phyloP scores from a whole-genome alignment of 306 rosid species.

The Luffa aegyptiaca region DNA sequence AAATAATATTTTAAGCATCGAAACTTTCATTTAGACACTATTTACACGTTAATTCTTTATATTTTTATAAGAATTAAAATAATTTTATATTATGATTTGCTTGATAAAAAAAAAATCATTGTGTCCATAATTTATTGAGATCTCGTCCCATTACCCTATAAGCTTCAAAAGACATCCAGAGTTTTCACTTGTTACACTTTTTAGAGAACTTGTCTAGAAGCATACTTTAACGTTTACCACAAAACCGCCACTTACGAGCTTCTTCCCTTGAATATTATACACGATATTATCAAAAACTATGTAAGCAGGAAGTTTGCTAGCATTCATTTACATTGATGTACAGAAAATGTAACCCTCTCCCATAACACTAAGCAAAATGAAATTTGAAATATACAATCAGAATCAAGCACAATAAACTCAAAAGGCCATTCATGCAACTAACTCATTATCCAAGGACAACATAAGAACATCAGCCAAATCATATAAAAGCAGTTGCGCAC shows the following conservation, averaged over 20 bases:
- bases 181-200: too few species aligned
- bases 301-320: neutral
- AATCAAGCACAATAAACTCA: neutral
- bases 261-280: neutral
- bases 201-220: neutral
- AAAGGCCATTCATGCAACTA: neutral
- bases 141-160: too few species aligned
- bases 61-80: too few species aligned
- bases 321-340: neutral
- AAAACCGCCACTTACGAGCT: neutral
- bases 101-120: too few species aligned
- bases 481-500: neutral
- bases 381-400: neutral
- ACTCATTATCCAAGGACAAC: neutral
- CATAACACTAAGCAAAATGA: neutral
- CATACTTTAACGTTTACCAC: neutral
- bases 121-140: too few species aligned
- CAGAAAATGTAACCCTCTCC: neutral
- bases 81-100: too few species aligned
- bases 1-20: too few species aligned
- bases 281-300: neutral
- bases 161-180: too few species aligned
- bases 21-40: too few species aligned
- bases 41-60: too few species aligned
- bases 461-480: neutral